Percentiles rank a stretch among this genome's conserved stretches.
Evolutionary conservation across 805 yeast genomes (phyloP).

Genomic region (Alloascoidea africana): DNA sequence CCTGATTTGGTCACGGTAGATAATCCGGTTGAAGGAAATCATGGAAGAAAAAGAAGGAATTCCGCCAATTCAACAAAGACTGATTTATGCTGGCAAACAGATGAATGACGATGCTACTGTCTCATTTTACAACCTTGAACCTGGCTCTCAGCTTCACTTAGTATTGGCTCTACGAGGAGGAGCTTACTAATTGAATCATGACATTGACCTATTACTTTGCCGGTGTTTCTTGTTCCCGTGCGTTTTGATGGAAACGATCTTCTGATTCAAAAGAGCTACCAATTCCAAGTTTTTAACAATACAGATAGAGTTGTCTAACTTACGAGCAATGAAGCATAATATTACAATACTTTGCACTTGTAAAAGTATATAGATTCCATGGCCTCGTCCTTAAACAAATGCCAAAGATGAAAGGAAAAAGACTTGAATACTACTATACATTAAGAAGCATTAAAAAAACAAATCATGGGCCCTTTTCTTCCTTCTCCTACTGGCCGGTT

Average conservation of each 20-base stretch:
- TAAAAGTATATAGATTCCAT: too few relatives aligned
- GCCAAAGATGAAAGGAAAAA: too few relatives aligned
- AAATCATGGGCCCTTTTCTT: slow-evolving; percentile 1
- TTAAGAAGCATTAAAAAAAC: too few relatives aligned
- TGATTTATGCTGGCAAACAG: slow-evolving; percentile 83
- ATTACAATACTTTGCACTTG: too few relatives aligned
- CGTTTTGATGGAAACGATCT: too few relatives aligned
- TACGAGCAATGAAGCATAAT: too few relatives aligned
- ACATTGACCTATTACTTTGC: background rate
- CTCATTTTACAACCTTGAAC: slow-evolving; percentile 54
- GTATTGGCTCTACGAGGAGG: slow-evolving; percentile 94
- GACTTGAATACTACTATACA: too few relatives aligned
- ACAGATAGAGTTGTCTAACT: too few relatives aligned
- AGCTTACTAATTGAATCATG: slow-evolving; percentile 5
- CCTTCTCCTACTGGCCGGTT: background rate
- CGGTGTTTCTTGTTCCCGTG: too few relatives aligned
- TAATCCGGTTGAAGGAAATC: slow-evolving; percentile 70
- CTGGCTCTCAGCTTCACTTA: slow-evolving; percentile 80
- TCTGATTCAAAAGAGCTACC: too few relatives aligned
- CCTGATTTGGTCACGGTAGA: slow-evolving; percentile 15
- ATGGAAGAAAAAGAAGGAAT: slow-evolving; percentile 95
- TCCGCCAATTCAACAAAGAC: slow-evolving; percentile 90
- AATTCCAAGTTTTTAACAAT: too few relatives aligned
- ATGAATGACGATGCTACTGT: slow-evolving; percentile 75
- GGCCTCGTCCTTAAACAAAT: too few relatives aligned